These are phyloP conservation scores for Ogataea wickerhamii DNA, from an alignment of 805 yeast species.

Conservation along the genomic window DNA sequence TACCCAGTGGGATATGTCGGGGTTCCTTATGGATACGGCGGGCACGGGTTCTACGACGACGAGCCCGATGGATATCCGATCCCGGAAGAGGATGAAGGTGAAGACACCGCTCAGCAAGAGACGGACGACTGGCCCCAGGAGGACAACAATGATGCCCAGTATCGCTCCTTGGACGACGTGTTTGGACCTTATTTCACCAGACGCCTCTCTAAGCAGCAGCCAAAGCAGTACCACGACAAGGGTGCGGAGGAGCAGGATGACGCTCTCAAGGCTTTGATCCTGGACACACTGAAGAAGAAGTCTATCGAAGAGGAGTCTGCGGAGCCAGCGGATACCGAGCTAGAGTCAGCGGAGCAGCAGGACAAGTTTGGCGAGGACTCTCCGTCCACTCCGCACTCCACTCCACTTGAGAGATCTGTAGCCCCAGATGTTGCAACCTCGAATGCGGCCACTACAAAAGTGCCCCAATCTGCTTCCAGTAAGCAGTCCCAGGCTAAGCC, in stretches of 20 bases:
- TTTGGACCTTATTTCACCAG: conserved; percentile 19
- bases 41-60: not conserved
- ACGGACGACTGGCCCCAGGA: too few species aligned
- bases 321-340: conserved; percentile 1
- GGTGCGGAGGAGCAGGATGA: conserved; percentile 3
- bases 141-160: conserved; percentile 12
- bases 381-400: conserved; percentile 2
- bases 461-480: not conserved
- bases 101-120: conserved; percentile 1
- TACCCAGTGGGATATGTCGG: conserved; percentile 1
- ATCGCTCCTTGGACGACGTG: conserved; percentile 14
- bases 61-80: not conserved
- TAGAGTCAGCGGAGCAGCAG: not conserved
- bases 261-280: conserved; percentile 4
- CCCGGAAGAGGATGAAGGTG: conserved; percentile 8
- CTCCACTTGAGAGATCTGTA: conserved; percentile 4
- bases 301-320: conserved; percentile 1
- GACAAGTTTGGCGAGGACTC: not conserved
- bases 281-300: conserved; percentile 3
- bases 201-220: conserved; percentile 8
- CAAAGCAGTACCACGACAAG: conserved; percentile 2
- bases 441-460: not conserved
- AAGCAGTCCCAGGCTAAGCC: conserved; percentile 3
- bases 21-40: not conserved
- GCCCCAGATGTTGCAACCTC: conserved; percentile 1